phyloP scores from a whole-genome alignment of 768 basidiomycete species.

The Tricholomella constricta region DNA sequence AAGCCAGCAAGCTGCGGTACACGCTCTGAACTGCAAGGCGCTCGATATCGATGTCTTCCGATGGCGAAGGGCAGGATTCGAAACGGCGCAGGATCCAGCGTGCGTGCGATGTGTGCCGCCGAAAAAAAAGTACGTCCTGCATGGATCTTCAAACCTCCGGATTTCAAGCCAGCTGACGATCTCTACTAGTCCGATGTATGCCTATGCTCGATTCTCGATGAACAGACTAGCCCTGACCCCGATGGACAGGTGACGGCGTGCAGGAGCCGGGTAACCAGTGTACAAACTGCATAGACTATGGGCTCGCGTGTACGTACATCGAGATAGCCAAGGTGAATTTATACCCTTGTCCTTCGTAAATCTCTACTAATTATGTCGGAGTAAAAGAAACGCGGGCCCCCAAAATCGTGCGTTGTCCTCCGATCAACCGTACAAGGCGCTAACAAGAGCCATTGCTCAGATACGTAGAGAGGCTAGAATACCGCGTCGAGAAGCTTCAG shows the following conservation, averaged over 20 bases:
- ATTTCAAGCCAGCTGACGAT: background rate
- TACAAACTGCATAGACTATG: slow-evolving; percentile 68
- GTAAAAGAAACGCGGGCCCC: slow-evolving; percentile 55
- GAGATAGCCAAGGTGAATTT: slow-evolving; percentile 64
- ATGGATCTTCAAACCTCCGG: background rate
- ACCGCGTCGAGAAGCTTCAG: slow-evolving; percentile 59
- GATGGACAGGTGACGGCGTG: slow-evolving; percentile 61
- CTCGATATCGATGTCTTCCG: no score
- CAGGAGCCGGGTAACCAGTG: slow-evolving; percentile 65
- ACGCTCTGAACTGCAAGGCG: no score
- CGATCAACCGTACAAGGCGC: background rate
- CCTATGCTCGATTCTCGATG: background rate
- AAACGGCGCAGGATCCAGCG: slow-evolving; percentile 67
- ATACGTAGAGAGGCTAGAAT: slow-evolving; percentile 63
- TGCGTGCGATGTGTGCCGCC: slow-evolving; percentile 80
- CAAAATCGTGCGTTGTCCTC: slow-evolving; percentile 49
- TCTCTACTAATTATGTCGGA: background rate
- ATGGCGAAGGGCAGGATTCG: background rate
- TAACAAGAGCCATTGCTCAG: slow-evolving; percentile 23
- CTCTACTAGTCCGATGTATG: slow-evolving; percentile 61
- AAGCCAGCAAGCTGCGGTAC: no score
- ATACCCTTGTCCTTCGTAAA: background rate
- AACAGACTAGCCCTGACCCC: background rate
- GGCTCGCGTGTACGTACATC: slow-evolving; percentile 66
- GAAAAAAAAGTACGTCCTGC: slow-evolving; percentile 71